Evolutionary conservation across 169 alveolate genomes (phyloP), one percentile per base, ranked within the genome.

Genomic region (Cryptosporidium felis): DNA sequence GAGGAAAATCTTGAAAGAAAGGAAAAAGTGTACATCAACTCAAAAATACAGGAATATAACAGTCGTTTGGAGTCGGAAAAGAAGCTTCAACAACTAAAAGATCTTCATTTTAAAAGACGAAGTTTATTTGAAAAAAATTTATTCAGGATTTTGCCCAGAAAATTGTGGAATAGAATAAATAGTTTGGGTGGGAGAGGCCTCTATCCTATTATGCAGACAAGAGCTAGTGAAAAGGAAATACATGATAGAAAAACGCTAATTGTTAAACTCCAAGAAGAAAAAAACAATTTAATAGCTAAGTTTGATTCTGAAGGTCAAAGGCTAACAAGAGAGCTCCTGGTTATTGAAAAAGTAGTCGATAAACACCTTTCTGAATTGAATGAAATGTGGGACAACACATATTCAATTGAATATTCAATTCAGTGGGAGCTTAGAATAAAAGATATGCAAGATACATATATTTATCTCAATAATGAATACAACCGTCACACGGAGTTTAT

Each of bases 331-430:
- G 60, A 74, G 42, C 58, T 74, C 1, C 16, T 74, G 14, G 85
- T 74, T 18, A 53, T 74, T 8, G 85, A 74, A 36, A 49, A 74
- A 36, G 85, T 74, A 16, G 45, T 56, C 23, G 30, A 74, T 41
- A 74, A 74, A 21, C 85, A 41, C 1, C 59, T 74, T 47, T 65
- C 65, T 9, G 85, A 74, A 10, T 34, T 74, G 41, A 74, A 74
- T 74, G 85, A 74, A 53, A 74, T 74, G 74, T 74, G 85, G 85
- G 85, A 74, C 41, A 74, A 44, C 26, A 53, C 85, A 8, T 74
- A 74, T 41, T 74, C 85, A 1, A 56, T 74, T 32, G 85, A 74
- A 23, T 74, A 74, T 58, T 49, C 85, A 10, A 74, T 74, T 32
- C 85, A 74, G 34, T 74, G 85, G 85, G 85, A 74, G 45, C 56